Evolutionary conservation across 2,329 filamentous ascomycete species (phyloP).

Genomic region (Cladosporium halotolerans): DNA sequence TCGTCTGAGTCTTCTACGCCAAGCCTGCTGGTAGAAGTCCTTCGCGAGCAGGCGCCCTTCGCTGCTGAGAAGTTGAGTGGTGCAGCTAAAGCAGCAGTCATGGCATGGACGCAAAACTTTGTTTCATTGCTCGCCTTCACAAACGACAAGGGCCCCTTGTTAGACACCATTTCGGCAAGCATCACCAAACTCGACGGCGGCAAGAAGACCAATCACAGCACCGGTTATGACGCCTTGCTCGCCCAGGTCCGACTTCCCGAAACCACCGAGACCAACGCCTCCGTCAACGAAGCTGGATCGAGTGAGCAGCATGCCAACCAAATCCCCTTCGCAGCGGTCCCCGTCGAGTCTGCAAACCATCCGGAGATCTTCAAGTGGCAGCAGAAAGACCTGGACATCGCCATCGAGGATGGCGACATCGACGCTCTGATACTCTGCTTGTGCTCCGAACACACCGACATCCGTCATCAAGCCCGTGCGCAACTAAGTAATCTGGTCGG

Average conservation of each 20-base stretch:
- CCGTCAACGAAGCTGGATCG: background rate
- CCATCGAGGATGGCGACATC: constrained; percentile 71
- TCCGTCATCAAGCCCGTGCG: constrained; percentile 70
- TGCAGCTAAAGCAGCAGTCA: background rate
- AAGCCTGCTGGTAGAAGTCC: constrained; percentile 61
- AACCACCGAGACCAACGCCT: background rate
- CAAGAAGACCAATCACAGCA: background rate
- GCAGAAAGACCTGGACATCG: constrained; percentile 69
- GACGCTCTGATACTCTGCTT: constrained; percentile 67
- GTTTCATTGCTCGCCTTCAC: background rate
- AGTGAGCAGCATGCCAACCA: background rate
- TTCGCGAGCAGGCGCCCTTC: constrained; percentile 75
- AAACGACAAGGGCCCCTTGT: background rate
- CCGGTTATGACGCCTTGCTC: background rate
- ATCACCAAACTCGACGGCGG: background rate
- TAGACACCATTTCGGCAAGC: background rate
- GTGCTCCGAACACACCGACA: constrained; percentile 65
- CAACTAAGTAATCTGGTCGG: constrained; percentile 59
- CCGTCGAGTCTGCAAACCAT: constrained; percentile 39
- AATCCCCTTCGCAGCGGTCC: constrained; percentile 32
- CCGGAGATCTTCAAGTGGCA: constrained; percentile 57
- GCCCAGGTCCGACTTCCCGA: background rate
- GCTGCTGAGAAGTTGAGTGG: constrained; percentile 14
- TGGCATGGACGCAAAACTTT: constrained; percentile 16
- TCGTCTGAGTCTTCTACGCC: constrained; percentile 26